Evolutionary conservation across 2,329 filamentous ascomycete genomes (phyloP), one percentile per base, ranked within the genome.

Genomic region (Fusarium sp.): DNA sequence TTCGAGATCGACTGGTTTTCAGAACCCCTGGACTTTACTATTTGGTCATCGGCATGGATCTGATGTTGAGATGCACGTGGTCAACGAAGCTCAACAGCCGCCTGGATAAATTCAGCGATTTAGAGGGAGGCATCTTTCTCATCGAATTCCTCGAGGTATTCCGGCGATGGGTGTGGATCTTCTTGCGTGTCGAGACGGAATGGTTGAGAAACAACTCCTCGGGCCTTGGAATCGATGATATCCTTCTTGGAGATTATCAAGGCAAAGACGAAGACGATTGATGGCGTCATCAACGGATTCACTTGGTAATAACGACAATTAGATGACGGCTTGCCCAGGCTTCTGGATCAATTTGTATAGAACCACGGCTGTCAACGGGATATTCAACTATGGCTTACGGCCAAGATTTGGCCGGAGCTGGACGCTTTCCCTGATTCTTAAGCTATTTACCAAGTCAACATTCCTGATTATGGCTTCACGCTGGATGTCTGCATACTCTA

Each of bases 101-200:
- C 76, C 81, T 97, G 58, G 91, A 94, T 76, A 92, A 92, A 76
- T 89, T 97, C 57, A 90, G 91, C 70, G 94, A 97, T 76, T 88
- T 94, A 50, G 96, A 98, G 81, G 90, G 90, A 55, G 93, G 93
- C 10, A 92, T 98, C 42, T 99, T 97, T 76, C 74, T 95, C 25
- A 88, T 98, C 74, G 91, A 97, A 82, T 85, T 92, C 42, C 82
- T 97, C 13, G 96, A 99, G 81, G 91, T 98, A 18, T 84, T 93
- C 43, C 87, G 96, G 46, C 86, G 96, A 58, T 98, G 95, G 94
- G 86, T 98, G 63, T 99, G 96, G 96, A 93, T 97, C 58, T 98
- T 97, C 80, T 93, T 98, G 80, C 88, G 96, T 11, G 90, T 97
- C 39, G 96, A 99, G 83, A 94, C 93, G 21, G 96, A 99, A 82